Percentiles rank a stretch among this genome's conserved stretches.
Evolutionary conservation across 306 rosid species (phyloP).

Genomic region (Abrus precatorius): DNA sequence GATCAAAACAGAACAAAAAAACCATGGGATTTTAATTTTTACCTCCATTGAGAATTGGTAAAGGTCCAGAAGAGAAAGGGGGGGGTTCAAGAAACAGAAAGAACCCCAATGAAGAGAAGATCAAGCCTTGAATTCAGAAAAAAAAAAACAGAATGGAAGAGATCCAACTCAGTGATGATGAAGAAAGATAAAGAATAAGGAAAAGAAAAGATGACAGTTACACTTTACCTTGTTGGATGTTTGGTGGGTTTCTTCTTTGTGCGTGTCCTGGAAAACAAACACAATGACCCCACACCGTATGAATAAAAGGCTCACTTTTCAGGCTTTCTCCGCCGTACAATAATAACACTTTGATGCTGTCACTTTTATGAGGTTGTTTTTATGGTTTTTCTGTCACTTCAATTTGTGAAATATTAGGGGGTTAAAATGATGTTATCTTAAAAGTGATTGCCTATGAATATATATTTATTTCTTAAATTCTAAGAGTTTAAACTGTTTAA

Average conservation of each 20-base stretch:
- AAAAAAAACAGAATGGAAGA: conserved; percentile 12
- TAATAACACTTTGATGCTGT: conserved; percentile 3
- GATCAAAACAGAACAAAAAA: not conserved
- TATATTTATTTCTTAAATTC: not conserved
- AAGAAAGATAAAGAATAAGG: not conserved
- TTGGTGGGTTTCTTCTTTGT: conserved; percentile 46
- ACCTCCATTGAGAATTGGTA: conserved; percentile 65
- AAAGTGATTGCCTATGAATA: not conserved
- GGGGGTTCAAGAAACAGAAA: conserved; percentile 49
- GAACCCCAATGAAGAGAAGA: conserved; percentile 49
- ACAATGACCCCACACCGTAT: conserved; percentile 36
- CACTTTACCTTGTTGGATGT: conserved; percentile 59
- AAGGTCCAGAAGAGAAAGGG: conserved; percentile 48
- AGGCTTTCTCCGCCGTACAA: conserved; percentile 34
- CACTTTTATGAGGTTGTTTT: not conserved
- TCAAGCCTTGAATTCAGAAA: conserved; percentile 43
- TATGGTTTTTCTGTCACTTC: conserved; percentile 15
- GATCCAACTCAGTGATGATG: conserved; percentile 43
- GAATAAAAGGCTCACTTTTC: conserved; percentile 36
- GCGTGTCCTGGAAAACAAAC: conserved; percentile 35
- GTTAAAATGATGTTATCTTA: not conserved
- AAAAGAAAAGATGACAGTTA: conserved; percentile 22
- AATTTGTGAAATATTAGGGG: not conserved
- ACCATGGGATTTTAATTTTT: conserved; percentile 40
- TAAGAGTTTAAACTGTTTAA: not conserved